These are phyloP conservation scores for Hymenotorrendiella dingleyae DNA, from an alignment of 2,329 filamentous ascomycete genomes.

Conservation along the genomic window DNA sequence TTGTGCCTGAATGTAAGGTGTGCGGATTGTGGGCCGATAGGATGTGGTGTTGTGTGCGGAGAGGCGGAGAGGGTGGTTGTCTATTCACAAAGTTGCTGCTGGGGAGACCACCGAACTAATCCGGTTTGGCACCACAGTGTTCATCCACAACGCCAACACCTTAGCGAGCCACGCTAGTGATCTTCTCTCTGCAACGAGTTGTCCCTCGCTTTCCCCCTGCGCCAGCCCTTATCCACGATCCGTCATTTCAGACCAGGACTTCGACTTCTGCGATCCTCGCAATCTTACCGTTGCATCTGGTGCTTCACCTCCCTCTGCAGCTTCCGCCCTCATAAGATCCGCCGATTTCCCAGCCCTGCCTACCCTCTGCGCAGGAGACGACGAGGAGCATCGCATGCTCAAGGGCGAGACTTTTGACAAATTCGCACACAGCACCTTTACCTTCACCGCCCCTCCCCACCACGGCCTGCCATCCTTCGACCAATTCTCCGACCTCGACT, in stretches of 20 bases:
- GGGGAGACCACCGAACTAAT: slow-evolving; percentile 11
- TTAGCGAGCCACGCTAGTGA: slow-evolving; percentile 60
- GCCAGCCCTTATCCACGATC: slow-evolving; percentile 72
- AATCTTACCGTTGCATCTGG: slow-evolving; percentile 68
- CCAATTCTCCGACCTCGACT: slow-evolving; percentile 83
- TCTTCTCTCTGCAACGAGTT: slow-evolving; percentile 65
- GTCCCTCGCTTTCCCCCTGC: slow-evolving; percentile 81
- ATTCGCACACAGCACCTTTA: slow-evolving; percentile 43
- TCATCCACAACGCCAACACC: slow-evolving; percentile 62
- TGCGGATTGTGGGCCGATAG: too few species aligned
- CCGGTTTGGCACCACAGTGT: slow-evolving; percentile 41
- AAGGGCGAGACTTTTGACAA: slow-evolving; percentile 46
- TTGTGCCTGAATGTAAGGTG: too few species aligned
- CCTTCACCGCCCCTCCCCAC: slow-evolving; percentile 42
- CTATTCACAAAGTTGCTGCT: too few species aligned
- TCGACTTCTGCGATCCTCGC: slow-evolving; percentile 87
- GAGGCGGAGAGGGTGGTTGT: too few species aligned
- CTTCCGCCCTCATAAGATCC: slow-evolving; percentile 36
- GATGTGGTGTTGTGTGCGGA: too few species aligned
- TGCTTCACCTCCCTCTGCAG: slow-evolving; percentile 34
- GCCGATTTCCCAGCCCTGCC: slow-evolving; percentile 62
- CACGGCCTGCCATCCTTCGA: slow-evolving; percentile 69
- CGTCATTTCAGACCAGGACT: slow-evolving; percentile 59
- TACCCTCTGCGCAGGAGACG: slow-evolving; percentile 54
- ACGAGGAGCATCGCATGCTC: slow-evolving; percentile 50